Conservation (phyloP, 2,329 filamentous ascomycete species). For the Nothophoma quercina region DNA sequence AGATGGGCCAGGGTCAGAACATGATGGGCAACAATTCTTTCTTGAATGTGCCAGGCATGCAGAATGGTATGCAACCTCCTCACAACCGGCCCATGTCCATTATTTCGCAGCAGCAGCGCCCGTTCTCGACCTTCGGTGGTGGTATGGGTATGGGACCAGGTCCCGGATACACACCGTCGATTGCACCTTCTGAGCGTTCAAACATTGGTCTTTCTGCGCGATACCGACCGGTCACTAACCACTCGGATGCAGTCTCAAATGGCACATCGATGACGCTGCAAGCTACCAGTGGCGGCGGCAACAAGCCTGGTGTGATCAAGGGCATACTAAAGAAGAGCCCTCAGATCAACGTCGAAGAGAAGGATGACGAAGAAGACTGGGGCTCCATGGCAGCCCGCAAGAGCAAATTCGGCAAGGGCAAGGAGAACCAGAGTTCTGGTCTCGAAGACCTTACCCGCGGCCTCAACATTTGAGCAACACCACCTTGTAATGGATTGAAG, state of each 20-base stretch:
- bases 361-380: slow-evolving; percentile 47
- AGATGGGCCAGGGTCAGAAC: slow-evolving; percentile 25
- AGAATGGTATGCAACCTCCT: slow-evolving; percentile 31
- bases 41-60: slow-evolving; percentile 35
- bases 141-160: slow-evolving; percentile 33
- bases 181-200: slow-evolving; percentile 94
- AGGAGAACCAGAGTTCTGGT: slow-evolving; percentile 25
- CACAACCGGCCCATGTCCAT: slow-evolving; percentile 60
- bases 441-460: slow-evolving; percentile 38
- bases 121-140: slow-evolving; percentile 31
- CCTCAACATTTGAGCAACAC: slow-evolving; percentile 30
- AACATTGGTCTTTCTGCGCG: slow-evolving; percentile 89
- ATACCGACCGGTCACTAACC: slow-evolving; percentile 82
- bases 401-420: slow-evolving; percentile 34
- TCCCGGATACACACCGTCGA: slow-evolving; percentile 80
- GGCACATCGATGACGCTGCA: slow-evolving; percentile 45
- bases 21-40: slow-evolving; percentile 30
- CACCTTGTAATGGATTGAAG: slow-evolving; percentile 3
- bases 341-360: slow-evolving; percentile 17
- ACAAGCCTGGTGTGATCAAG: slow-evolving; percentile 33
- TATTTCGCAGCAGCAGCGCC: slow-evolving; percentile 54
- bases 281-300: slow-evolving; percentile 35
- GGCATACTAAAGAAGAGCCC: slow-evolving; percentile 44
- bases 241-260: slow-evolving; percentile 39
- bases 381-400: slow-evolving; percentile 41